These are phyloP conservation scores for Naganishia randhawae DNA, from an alignment of 768 basidiomycete genomes.

Conservation along the genomic window DNA sequence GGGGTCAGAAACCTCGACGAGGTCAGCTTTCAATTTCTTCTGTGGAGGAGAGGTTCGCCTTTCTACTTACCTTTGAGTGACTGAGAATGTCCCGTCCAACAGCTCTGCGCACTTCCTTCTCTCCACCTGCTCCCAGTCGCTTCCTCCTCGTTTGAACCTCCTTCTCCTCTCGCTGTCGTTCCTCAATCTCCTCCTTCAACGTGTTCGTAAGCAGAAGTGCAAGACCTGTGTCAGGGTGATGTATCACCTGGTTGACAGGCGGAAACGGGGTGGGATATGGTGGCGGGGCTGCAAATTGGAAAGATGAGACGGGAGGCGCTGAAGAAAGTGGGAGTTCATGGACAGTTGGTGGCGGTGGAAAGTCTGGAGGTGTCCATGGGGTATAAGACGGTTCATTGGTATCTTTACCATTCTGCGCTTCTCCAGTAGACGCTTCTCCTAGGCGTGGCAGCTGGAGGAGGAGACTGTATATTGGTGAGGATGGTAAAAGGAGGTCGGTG, in stretches of 20 bases:
- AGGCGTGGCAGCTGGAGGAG: slow-evolving; percentile 59
- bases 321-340: slow-evolving; percentile 30
- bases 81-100: slow-evolving; percentile 65
- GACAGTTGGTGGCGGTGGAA: slow-evolving; percentile 37
- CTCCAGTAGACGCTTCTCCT: slow-evolving; percentile 53
- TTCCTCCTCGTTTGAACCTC: slow-evolving; percentile 75
- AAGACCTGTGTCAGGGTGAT: slow-evolving; percentile 14
- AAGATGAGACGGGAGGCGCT: neutral
- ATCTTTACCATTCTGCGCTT: slow-evolving; percentile 50
- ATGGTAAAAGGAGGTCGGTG: slow-evolving; percentile 69
- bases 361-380: slow-evolving; percentile 39
- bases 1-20: neutral
- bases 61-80: slow-evolving; percentile 61
- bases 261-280: slow-evolving; percentile 32
- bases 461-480: slow-evolving; percentile 62
- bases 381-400: slow-evolving; percentile 31
- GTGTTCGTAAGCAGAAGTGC: slow-evolving; percentile 25
- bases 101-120: slow-evolving; percentile 52
- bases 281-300: slow-evolving; percentile 26
- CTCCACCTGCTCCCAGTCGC: slow-evolving; percentile 59
- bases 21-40: slow-evolving; percentile 2
- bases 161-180: slow-evolving; percentile 58
- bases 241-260: slow-evolving; percentile 51
- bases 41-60: too few species aligned
- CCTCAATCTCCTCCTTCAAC: slow-evolving; percentile 60